A percentile compares a stretch with the other conserved stretches of the same genome.
Conservation (phyloP, 352 stramenopile genomes). For the Pythium myriotylum region DNA sequence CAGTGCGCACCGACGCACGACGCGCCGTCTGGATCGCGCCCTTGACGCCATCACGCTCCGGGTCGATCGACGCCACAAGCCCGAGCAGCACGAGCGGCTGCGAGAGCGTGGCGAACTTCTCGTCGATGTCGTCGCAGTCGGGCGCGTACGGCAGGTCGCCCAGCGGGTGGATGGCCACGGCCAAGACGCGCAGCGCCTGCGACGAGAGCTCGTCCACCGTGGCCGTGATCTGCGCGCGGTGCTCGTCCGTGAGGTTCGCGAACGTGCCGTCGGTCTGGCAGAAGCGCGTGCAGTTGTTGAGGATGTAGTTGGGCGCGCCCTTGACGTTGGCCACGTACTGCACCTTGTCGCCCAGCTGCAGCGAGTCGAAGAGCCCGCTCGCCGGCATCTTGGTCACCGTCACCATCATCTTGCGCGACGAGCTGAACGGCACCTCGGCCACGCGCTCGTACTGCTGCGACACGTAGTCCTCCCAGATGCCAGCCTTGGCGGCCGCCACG, state of each 20-base stretch:
- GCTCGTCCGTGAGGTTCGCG: slow-evolving; percentile 36
- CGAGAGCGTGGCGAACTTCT: slow-evolving; percentile 64
- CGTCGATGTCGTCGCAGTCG: slow-evolving; percentile 61
- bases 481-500: slow-evolving; percentile 72
- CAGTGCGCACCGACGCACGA: slow-evolving; percentile 59
- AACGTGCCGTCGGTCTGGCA: slow-evolving; percentile 54
- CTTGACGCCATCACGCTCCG: slow-evolving; percentile 60
- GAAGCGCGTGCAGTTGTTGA: slow-evolving; percentile 66
- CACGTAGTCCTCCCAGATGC: slow-evolving; percentile 59
- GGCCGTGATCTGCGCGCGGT: slow-evolving; percentile 55
- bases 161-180: slow-evolving; percentile 85
- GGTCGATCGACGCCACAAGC: slow-evolving; percentile 92
- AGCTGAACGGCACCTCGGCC: slow-evolving; percentile 94
- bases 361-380: slow-evolving; percentile 42
- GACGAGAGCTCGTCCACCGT: slow-evolving; percentile 71
- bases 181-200: slow-evolving; percentile 86
- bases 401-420: slow-evolving; percentile 95
- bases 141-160: slow-evolving; percentile 43
- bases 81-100: slow-evolving; percentile 91
- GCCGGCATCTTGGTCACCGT: slow-evolving; percentile 61
- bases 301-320: slow-evolving; percentile 71
- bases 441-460: slow-evolving; percentile 70
- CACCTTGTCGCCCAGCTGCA: slow-evolving; percentile 41
- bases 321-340: slow-evolving; percentile 65
- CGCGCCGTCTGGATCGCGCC: slow-evolving; percentile 53